Base-by-base conservation (phyloP, 805 yeast genomes). In the Saturnispora sekii region DNA sequence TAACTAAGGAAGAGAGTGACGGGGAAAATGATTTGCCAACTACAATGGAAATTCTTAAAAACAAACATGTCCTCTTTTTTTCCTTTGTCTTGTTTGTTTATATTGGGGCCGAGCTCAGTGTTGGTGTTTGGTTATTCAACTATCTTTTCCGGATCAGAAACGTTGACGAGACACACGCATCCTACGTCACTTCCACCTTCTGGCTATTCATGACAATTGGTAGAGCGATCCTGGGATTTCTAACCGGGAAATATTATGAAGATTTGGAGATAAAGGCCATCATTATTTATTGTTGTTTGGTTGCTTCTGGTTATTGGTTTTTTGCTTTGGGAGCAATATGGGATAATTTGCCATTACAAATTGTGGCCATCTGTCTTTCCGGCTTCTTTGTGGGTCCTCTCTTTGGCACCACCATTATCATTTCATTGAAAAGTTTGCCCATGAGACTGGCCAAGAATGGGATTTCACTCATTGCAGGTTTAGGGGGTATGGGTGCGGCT, bases 401-500 rank as follows among this genome's bases (percentile, higher is more conserved):
- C 9, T 74, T 72, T 60, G 88, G 94, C 1, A 79, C 89, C 6
- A 75, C 84, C 0, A 77, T 83, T 41, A 74, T 82, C 11, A 73
- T 81, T 9, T 70, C 86, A 1, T 61, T 83, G 38, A 76, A 77
- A 44, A 64, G 77, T 2, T 59, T 86, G 36, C 95, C 95, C 0
- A 61, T 64, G 26, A 69, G 68, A 35, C 63, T 73, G 43, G 83
- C 82, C 43, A 74, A 83, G 9, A 62, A 76, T 14, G 89, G 87
- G 1, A 71, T 86, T 8, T 89, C 95, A 0, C 67, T 83, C 44
- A 76, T 82, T 16, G 79, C 88, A 45, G 88, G 93, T 0, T 58
- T 84, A 48, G 95, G 94, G 6, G 89, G 93, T 3, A 76, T 81
- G 12, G 95, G 95, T 1, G 84, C 83, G n/a, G 90, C 94, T 0